Base-by-base conservation (phyloP, 2,329 filamentous ascomycete species). In the Phaeophleospora eucalypticola region DNA sequence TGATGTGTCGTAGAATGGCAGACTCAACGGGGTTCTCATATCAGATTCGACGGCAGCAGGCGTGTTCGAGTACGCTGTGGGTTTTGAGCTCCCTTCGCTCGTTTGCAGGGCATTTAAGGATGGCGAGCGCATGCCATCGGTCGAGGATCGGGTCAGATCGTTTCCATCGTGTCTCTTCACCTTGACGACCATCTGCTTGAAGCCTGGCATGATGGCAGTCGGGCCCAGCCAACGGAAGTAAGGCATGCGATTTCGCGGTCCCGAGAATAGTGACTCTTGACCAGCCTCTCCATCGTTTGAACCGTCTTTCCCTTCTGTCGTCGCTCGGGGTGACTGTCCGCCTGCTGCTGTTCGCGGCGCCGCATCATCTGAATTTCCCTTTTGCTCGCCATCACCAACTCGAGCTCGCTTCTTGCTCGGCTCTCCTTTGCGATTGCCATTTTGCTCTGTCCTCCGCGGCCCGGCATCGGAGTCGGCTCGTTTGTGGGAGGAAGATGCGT, bases 181-280 rank as follows among this genome's bases (percentile, higher is more conserved):
- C 44, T 85, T 83, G 48, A 86, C 83, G 19, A 94, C 87, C 87
- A 94, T 94, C 66, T 94, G 88, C 68, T 94, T 94, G 71, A 89
- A 94, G 17, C 89, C 89, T 1, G 89, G 89, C 43, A 93, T 87
- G 61, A 95, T 95, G 52, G 89, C 89, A 1, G 89, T 95, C 0
- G 88, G 87, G 0, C 89, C 89, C 63, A 95, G 93, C 67, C 93
- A 95, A 50, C 89, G 78, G 60, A 95, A 95, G 65, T 93, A 95
- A 0, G 89, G 89, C 53, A 95, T 87, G 44, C 84, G 79, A 60
- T 85, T 79, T 73, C 64, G 71, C 10, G 61, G 56, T 6, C 59
- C 56, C 1, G 63, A 54, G 45, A 67, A 65, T 3, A 65, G 42
- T 9, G 64, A 57, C 19, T 54, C 50, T 14, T 27, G 46, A 27